These are phyloP conservation scores for Thraustochytrium sp. DNA, from an alignment of 352 stramenopile genomes.

Conservation along the genomic window DNA sequence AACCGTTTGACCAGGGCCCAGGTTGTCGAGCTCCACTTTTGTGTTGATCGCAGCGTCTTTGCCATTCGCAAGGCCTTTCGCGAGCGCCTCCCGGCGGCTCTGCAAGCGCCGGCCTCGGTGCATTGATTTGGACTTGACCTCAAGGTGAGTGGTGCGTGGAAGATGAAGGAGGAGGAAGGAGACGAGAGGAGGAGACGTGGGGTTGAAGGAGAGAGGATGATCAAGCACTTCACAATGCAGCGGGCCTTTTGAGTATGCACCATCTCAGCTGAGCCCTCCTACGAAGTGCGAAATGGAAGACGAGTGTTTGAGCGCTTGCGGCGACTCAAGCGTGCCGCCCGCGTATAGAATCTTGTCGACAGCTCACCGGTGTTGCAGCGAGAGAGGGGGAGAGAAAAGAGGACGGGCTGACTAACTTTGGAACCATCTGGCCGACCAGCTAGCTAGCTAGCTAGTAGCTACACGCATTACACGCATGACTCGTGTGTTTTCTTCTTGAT, in stretches of 20 bases:
- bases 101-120: too few relatives aligned
- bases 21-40: neutral
- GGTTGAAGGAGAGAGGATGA: neutral
- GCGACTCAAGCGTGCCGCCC: neutral
- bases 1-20: neutral
- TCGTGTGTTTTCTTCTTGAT: too few relatives aligned
- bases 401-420: too few relatives aligned
- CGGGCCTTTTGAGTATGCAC: neutral
- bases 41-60: constrained; percentile 11
- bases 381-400: neutral
- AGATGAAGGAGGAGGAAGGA: too few relatives aligned
- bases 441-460: too few relatives aligned
- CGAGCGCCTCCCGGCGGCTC: neutral
- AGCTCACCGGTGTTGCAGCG: neutral
- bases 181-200: neutral
- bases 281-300: constrained; percentile 11
- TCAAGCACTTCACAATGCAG: neutral
- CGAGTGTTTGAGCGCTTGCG: constrained; percentile 7
- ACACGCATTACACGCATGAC: too few relatives aligned
- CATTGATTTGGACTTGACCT: too few relatives aligned
- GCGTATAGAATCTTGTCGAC: neutral
- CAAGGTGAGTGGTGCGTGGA: too few relatives aligned
- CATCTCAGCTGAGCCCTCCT: constrained; percentile 8
- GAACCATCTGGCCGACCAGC: too few relatives aligned
- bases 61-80: constrained; percentile 22